A percentile compares a stretch with the other conserved stretches of the same genome.
These are phyloP conservation scores for Sphagnum tenellum DNA, from an alignment of 225 moss, liverwort and hornwort species.

Conservation along the genomic window DNA sequence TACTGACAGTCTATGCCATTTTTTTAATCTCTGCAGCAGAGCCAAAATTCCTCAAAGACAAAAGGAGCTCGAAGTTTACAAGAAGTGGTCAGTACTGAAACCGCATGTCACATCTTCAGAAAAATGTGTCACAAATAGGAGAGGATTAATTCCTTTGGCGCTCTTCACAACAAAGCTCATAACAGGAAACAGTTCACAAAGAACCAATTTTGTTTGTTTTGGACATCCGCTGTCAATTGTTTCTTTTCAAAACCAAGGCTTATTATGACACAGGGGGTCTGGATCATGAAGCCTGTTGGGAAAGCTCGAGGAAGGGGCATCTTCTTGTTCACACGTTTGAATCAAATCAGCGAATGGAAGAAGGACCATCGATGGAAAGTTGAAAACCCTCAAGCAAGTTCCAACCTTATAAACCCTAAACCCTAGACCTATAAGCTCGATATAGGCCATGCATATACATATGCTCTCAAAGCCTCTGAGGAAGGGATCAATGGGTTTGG, in stretches of 20 bases:
- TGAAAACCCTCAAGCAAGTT: conserved; percentile 83
- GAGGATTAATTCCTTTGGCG: no score
- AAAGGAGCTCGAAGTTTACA: conserved; percentile 43
- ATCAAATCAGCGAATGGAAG: conserved; percentile 98
- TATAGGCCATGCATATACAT: no score
- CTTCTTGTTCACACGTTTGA: conserved; percentile 84
- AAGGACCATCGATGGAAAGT: conserved; percentile 97
- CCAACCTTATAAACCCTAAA: neutral
- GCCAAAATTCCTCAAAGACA: conserved; percentile 28
- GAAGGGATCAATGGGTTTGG: neutral
- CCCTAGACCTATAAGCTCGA: no score
- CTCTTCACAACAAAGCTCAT: no score
- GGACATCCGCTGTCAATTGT: neutral
- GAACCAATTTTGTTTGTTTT: no score
- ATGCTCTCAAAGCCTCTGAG: no score
- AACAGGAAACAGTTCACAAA: no score
- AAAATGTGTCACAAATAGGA: no score
- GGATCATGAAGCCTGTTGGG: conserved; percentile 98
- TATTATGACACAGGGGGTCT: conserved; percentile 57
- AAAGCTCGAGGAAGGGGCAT: conserved; percentile 96
- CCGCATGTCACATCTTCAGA: no score
- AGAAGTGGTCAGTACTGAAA: conserved; percentile 33
- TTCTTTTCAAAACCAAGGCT: neutral
- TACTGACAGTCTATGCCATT: no score
- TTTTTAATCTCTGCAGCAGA: conserved; percentile 7